Base-by-base conservation (phyloP, 2,329 filamentous ascomycete genomes). In the Ophiostoma fasciatum region DNA sequence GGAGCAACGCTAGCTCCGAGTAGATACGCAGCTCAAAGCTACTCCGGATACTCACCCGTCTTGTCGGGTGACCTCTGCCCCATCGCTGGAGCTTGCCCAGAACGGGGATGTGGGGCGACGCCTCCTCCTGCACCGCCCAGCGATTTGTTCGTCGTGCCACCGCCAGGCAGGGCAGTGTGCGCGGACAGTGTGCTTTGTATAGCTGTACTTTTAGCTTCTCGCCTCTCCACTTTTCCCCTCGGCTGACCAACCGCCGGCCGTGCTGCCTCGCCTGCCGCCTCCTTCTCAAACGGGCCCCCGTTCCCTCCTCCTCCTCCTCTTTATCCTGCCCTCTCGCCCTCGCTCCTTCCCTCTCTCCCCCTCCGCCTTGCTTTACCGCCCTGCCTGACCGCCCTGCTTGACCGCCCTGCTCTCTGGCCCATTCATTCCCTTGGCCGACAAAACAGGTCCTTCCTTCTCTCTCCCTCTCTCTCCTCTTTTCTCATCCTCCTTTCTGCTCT, bases 171-270 rank as follows among this genome's bases (percentile, higher is more conserved):
- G 28, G 29, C 41, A 32, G 15, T 20, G n/a, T n/a, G n/a, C n/a
- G n/a, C n/a, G n/a, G n/a, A n/a, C n/a, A n/a, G n/a, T n/a, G n/a
- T n/a, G n/a, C n/a, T n/a, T n/a, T n/a, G n/a, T n/a, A n/a, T n/a
- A n/a, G n/a, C n/a, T n/a, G n/a, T n/a, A n/a, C n/a, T n/a, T n/a
- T n/a, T n/a, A n/a, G n/a, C n/a, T 30, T 12, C 27, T 35, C 34
- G 29, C 40, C 42, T 32, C 23, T 39, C 37, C 35, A 35, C 39
- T 39, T 39, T 28, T 12, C 25, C 32, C 15, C 20, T 33, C 31
- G 23, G 21, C 31, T 36, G 34, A 36, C 42, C 41, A 43, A 41
- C 35, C 23, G 26, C 23, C 33, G 17, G 10, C 25, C 26, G 23
- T 19, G 17, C 35, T 31, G 36, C 31, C 36, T 28, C 19, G 28